Percentiles rank a stretch among this genome's conserved stretches.
phyloP scores from a whole-genome alignment of 2,329 filamentous ascomycete genomes.

The Xylaria sp. region DNA sequence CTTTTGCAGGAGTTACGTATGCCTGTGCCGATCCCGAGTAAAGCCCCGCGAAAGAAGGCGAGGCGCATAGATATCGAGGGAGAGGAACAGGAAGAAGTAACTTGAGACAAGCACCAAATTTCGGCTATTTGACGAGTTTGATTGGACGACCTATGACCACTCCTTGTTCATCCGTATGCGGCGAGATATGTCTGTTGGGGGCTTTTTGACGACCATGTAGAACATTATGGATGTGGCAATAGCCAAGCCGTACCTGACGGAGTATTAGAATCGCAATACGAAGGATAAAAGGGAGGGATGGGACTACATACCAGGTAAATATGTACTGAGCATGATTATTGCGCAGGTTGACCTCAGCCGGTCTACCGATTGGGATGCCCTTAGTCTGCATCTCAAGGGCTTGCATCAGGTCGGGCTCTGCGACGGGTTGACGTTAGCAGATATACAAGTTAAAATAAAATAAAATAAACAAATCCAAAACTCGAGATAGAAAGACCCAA shows the following conservation, averaged over 20 bases:
- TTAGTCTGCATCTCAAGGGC: conserved; percentile 79
- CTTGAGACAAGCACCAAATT: conserved; percentile 37
- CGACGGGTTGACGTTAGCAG: conserved; percentile 38
- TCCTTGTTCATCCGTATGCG: conserved; percentile 81
- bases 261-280: conserved; percentile 28
- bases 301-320: conserved; percentile 85
- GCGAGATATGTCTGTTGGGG: conserved; percentile 76
- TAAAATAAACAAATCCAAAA: neutral
- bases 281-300: conserved; percentile 2
- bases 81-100: conserved; percentile 55
- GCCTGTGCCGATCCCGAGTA: conserved; percentile 66
- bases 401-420: conserved; percentile 82
- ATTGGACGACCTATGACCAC: conserved; percentile 64
- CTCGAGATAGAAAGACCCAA: neutral
- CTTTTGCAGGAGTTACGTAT: conserved; percentile 84
- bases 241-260: conserved; percentile 81
- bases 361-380: conserved; percentile 88
- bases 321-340: conserved; percentile 99
- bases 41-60: conserved; percentile 57
- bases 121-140: conserved; percentile 23
- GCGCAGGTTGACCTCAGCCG: conserved; percentile 89
- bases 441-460: conserved; percentile 17
- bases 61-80: conserved; percentile 56
- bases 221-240: conserved; percentile 93
- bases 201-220: conserved; percentile 93